Evolutionary conservation across 2,329 filamentous ascomycete genomes (phyloP), one percentile per base, ranked within the genome.

Genomic region (Lasiodiplodia gonubiensis): DNA sequence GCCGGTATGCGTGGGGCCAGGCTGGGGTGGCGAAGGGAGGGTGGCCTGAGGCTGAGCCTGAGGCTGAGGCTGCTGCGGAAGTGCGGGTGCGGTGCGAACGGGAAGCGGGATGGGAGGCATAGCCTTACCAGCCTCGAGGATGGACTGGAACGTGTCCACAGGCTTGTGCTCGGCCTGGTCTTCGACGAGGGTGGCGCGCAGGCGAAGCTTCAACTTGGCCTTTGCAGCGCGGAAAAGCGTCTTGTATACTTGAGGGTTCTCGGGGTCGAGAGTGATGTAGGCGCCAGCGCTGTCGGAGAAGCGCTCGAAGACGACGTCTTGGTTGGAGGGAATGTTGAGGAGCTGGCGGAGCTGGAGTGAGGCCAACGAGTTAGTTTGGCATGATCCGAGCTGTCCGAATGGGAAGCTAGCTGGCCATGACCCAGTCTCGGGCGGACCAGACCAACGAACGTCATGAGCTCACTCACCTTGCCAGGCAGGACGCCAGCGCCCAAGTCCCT

Each of bases 221-320:
- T 97, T 99, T 71, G 95, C 95, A 72, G 95, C 95, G 74, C 95
- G 91, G 78, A 95, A 94, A 51, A 99, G 90, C 78, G 97, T 95
- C 85, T 97, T 98, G 86, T 97, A 99, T 75, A 97, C 92, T 54
- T 92, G 85, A 10, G 87, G 81, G 76, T 97, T 96, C 77, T 85
- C 84, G 70, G 88, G 84, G 78, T 97, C 91, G 69, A 99, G 89
- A 53, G 87, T 85, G 71, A 98, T 87, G 80, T 91, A 98, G 71
- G 89, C 84, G 54, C 86, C 90, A 71, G 93, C 92, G 71, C 93
- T 97, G 81, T 99, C 95, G 71, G 95, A 98, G 82, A 93, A 99
- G 72, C 95, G 92, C 83, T 98, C 94, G 74, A 98, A 90, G 74
- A 89, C 80, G 76, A 90, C 86, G 63, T 86, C 80, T 69, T 87